A percentile compares a stretch with the other conserved stretches of the same genome.
These are phyloP conservation scores for Nicotiana noctiflora DNA, from an alignment of 257 asterid genomes.

Conservation along the genomic window DNA sequence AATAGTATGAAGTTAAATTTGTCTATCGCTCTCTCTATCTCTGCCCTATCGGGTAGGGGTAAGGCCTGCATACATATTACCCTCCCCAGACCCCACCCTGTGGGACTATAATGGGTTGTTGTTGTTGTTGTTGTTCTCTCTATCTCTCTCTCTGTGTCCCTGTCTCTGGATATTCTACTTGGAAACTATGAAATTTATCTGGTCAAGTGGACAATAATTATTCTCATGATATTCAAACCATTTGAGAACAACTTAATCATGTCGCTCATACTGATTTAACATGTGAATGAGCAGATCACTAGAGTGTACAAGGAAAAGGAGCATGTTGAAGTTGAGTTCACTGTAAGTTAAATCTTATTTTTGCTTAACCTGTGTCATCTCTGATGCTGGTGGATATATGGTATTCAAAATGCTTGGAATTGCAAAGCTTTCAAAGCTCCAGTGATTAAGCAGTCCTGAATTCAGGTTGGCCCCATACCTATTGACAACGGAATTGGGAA, in stretches of 20 bases:
- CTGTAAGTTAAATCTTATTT: conserved; percentile 35
- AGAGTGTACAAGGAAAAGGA: conserved; percentile 87
- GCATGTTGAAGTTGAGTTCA: conserved; percentile 82
- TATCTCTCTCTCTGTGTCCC: not conserved
- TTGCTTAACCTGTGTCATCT: not conserved
- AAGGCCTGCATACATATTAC: no score
- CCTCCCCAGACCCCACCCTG: no score
- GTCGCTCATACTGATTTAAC: conserved; percentile 6
- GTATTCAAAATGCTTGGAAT: not conserved
- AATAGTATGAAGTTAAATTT: not conserved
- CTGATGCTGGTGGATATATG: not conserved
- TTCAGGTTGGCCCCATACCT: conserved; percentile 95
- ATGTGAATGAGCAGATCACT: conserved; percentile 46
- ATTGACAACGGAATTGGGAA: conserved; percentile 73
- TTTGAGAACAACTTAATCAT: conserved; percentile 1
- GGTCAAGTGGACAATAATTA: not conserved
- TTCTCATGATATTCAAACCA: not conserved
- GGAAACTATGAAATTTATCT: not conserved
- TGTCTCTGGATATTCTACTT: conserved; percentile 1
- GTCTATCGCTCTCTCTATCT: not conserved
- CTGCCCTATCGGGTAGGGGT: no score
- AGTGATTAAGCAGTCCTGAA: conserved; percentile 7
- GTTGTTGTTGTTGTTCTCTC: no score
- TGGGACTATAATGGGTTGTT: no score
- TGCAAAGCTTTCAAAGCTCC: not conserved